These are phyloP conservation scores for Scalesia atractyloides DNA, from an alignment of 129 eudicot species.

Conservation along the genomic window DNA sequence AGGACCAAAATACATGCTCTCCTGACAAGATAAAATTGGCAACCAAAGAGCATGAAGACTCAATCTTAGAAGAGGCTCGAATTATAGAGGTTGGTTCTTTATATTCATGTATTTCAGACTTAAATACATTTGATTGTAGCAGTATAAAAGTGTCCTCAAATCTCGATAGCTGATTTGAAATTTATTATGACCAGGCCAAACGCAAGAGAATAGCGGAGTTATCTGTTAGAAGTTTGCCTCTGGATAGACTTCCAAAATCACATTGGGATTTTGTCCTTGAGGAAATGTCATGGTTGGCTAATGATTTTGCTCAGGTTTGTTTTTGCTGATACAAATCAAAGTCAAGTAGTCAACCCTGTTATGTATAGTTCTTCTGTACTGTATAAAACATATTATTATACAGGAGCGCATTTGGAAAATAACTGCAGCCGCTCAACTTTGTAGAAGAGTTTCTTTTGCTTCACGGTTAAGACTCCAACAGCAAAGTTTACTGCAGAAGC, in stretches of 20 bases:
- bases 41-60: conserved; percentile 75
- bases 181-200: conserved; percentile 60
- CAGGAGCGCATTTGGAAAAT: conserved; percentile 97
- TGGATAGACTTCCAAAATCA: conserved; percentile 53
- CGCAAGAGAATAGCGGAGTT: conserved; percentile 85
- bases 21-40: conserved; percentile 36
- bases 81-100: conserved; percentile 64
- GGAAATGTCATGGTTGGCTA: conserved; percentile 98
- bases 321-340: conserved; percentile 20
- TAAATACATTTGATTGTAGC: conserved; percentile 10
- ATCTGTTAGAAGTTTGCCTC: conserved; percentile 47
- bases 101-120: conserved; percentile 7
- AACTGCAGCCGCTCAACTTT: conserved; percentile 71
- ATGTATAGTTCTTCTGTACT: conserved; percentile 4
- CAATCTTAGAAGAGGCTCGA: conserved; percentile 81
- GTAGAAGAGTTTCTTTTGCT: conserved; percentile 54
- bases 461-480: conserved; percentile 53
- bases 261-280: conserved; percentile 96
- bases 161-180: conserved; percentile 29
- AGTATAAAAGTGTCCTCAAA: conserved; percentile 1
- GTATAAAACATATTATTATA: conserved; percentile 12
- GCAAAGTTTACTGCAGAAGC: conserved; percentile 36
- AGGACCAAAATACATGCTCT: conserved; percentile 47
- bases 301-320: conserved; percentile 97
- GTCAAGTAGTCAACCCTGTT: background rate